Evolutionary conservation across 208 protist species (phyloP), one percentile per base, ranked within the genome.

Genomic region (Acanthamoeba lenticulata): DNA sequence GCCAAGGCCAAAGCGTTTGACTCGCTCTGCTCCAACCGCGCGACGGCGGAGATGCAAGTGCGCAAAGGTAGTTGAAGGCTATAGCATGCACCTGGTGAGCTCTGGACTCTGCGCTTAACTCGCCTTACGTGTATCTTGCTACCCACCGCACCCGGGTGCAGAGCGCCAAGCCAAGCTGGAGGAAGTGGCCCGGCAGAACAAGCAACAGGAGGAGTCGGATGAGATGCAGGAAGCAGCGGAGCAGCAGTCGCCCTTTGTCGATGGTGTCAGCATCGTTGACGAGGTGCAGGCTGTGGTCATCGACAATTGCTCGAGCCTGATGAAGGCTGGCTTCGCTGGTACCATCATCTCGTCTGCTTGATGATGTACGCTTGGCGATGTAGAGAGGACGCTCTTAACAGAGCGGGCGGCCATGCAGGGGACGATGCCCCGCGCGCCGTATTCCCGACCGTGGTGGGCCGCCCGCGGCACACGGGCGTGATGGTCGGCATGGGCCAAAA

Each of bases 401-500:
- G n/a, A n/a, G n/a, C n/a, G n/a, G n/a, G 24, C 15, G 15, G 34
- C 24, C 29, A 92, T 99, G 98, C 98, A 29, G 99, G 99, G 44
- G 98, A 99, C 94, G 99, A 99, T 94, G 99, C 98, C 21, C 99
- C 99, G 29, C 95, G 98, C 69, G 97, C 98, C 94, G 98, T 99
- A 9, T 99, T 99, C 95, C 99, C 98, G 13, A 98, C 98, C 4
- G 98, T 99, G 77, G 98, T 99, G 93, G 99, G 99, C 40, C 97
- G 98, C 65, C 98, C 99, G 52, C 98, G 98, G 83, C 98, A 99
- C 94, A 93, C 97, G 74, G 97, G 97, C 57, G 98, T 98, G 34
- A 99, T 99, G 97, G 98, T 99, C 72, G 98, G 98, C 49, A 98
- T 97, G 94, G 97, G 98, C 21, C 98, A 99, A 95, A 99, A 99